Conservation (phyloP, 2,329 filamentous ascomycete genomes). For the Emmonsiellopsis sp. region DNA sequence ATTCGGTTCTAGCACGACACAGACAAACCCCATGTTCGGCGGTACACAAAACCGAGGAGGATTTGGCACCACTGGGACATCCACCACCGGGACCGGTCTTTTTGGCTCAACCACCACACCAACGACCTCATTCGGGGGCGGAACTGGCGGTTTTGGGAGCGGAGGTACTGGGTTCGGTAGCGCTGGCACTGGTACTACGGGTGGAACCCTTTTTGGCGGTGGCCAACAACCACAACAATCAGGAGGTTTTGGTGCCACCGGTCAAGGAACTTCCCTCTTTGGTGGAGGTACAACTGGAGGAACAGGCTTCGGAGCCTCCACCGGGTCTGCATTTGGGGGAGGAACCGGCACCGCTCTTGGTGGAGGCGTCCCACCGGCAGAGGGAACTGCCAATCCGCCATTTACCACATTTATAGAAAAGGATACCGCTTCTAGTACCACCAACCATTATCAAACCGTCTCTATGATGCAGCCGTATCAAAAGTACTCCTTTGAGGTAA, state of each 20-base stretch:
- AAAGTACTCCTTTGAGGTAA: constrained; percentile 77
- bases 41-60: constrained; percentile 15
- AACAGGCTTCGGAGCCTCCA: constrained; percentile 19
- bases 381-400: constrained; percentile 38
- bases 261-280: constrained; percentile 8
- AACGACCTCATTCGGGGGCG: constrained; percentile 2
- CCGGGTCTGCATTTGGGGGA: constrained; percentile 25
- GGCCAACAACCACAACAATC: constrained; percentile 5
- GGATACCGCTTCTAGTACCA: constrained; percentile 29
- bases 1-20: constrained; percentile 15
- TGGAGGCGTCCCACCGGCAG: constrained; percentile 29
- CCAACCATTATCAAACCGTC: constrained; percentile 41
- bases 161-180: constrained; percentile 10
- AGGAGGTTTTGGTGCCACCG: constrained; percentile 11
- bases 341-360: constrained; percentile 35
- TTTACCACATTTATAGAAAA: constrained; percentile 39
- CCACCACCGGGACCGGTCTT: constrained; percentile 9
- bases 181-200: constrained; percentile 14
- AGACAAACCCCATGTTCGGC: constrained; percentile 15
- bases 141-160: constrained; percentile 7
- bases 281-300: constrained; percentile 13
- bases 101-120: constrained; percentile 11
- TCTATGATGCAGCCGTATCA: constrained; percentile 43
- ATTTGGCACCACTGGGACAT: constrained; percentile 15
- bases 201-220: constrained; percentile 13